A percentile compares a stretch with the other conserved stretches of the same genome.
Evolutionary conservation across 306 rosid genomes (phyloP).

Genomic region (Cyamopsis tetragonoloba): DNA sequence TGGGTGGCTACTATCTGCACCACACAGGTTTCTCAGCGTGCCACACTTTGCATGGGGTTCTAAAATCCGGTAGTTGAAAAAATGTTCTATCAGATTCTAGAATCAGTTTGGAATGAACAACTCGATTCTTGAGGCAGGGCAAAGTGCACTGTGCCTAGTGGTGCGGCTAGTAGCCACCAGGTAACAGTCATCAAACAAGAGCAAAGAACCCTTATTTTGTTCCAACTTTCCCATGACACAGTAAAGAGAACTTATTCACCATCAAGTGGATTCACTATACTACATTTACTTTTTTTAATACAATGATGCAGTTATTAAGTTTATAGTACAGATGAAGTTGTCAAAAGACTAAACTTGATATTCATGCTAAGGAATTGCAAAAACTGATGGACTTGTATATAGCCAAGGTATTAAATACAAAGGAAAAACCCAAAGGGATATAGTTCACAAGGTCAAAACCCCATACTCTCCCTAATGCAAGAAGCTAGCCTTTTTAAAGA

Average conservation of each 20-base stretch:
- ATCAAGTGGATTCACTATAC: not conserved
- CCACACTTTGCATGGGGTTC: too few relatives aligned
- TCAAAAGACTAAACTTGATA: not conserved
- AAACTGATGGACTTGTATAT: conserved; percentile 7
- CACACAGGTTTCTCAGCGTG: too few relatives aligned
- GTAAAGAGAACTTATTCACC: not conserved
- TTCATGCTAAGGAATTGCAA: not conserved
- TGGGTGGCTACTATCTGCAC: too few relatives aligned
- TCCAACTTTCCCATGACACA: not conserved
- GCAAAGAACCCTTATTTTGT: not conserved
- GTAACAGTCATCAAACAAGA: not conserved
- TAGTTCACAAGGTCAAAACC: conserved; percentile 30
- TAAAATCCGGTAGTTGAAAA: too few relatives aligned
- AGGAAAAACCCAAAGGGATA: conserved; percentile 1
- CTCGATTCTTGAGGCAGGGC: too few relatives aligned
- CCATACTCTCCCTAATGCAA: conserved; percentile 41
- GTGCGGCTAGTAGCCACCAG: too few relatives aligned
- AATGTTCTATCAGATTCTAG: too few relatives aligned
- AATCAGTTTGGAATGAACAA: too few relatives aligned
- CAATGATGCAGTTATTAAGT: conserved; percentile 6
- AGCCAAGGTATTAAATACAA: conserved; percentile 9
- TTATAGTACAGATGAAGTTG: conserved; percentile 20
- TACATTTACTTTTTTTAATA: not conserved
- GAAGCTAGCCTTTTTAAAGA: conserved; percentile 64
- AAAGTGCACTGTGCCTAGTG: too few relatives aligned